Percentiles rank a stretch among this genome's conserved stretches.
Conservation (phyloP, 192 early-diverging fungal genomes). For the Mortierella hygrophila region DNA sequence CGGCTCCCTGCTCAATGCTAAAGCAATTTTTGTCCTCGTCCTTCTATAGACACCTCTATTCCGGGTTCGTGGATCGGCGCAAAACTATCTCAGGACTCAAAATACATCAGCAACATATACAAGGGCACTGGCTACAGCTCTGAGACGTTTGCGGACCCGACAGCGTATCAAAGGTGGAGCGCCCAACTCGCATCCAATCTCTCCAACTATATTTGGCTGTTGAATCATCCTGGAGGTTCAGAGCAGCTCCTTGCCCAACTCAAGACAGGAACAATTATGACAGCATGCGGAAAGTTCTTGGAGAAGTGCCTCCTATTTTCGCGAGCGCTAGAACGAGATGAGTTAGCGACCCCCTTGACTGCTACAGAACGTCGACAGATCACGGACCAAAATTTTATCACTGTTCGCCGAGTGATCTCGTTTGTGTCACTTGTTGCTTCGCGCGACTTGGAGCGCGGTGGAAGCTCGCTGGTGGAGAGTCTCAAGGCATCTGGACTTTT, state of each 20-base stretch:
- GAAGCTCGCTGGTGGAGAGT: background rate
- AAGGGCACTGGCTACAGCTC: background rate
- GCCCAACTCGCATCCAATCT: constrained; percentile 37
- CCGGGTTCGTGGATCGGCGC: constrained; percentile 39
- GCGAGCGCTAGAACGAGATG: background rate
- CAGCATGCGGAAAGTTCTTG: constrained; percentile 28
- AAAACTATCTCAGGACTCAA: constrained; percentile 22
- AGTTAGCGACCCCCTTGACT: constrained; percentile 22
- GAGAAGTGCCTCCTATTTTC: constrained; percentile 35
- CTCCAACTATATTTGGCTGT: constrained; percentile 52
- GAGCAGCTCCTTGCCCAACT: constrained; percentile 13
- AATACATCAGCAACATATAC: constrained; percentile 20
- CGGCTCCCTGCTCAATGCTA: background rate
- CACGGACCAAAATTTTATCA: constrained; percentile 47
- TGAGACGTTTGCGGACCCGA: constrained; percentile 13
- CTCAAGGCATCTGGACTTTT: constrained; percentile 36
- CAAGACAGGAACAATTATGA: constrained; percentile 1
- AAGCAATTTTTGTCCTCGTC: background rate
- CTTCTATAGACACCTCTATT: constrained; percentile 15
- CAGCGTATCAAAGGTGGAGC: constrained; percentile 45
- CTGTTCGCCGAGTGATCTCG: constrained; percentile 16
- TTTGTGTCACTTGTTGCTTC: constrained; percentile 19
- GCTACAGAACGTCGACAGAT: constrained; percentile 16
- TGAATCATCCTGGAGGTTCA: constrained; percentile 27
- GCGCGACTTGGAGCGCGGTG: constrained; percentile 17